Base-by-base conservation (phyloP, 805 yeast species). In the Wickerhamiella shivajii region DNA sequence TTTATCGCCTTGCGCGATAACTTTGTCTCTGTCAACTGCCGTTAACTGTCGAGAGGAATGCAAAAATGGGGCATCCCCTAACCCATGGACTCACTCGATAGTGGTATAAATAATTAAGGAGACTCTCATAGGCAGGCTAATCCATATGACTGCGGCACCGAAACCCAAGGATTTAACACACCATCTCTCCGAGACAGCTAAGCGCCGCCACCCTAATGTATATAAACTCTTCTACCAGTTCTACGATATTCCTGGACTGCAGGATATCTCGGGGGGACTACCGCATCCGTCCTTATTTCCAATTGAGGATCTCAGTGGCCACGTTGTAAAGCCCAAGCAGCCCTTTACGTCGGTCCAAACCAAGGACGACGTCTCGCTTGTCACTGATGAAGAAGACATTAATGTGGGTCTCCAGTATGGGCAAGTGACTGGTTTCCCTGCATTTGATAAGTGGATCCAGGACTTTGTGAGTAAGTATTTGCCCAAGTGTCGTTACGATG, bases 351-450 rank as follows among this genome's bases (percentile, higher is more conserved):
- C 16, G 10, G 7, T 34, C 24, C 22, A 26, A 3, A 5, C 31
- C 4, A 21, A 27, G 4, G 25, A 24, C n/a, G 37, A 35, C 16
- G 27, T 33, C n/a, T 20, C 22, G 6, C 21, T 46, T 1, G 16
- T 22, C 11, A 38, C 47, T 5, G 25, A 24, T 15, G 38, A 24
- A 5, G 18, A 17, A 4, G 40, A 36, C 8, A 65, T 90, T 46
- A 67, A 79, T 15, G 68, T 78, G 48, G 74, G 93, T 13, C 66
- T 90, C 56, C 98, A 87, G 60, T 87, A 87, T 57, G 96, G 97
- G 30, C 61, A 54, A 59, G 75, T 93, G 32, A 73, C 71, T 41
- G 98, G 98, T 33, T 77, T 75, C 40, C 71, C 77, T 3, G 84
- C 77, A 47, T 50, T 87, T 29, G 48, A 73, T 31, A 51, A 60